Percentiles rank a stretch among this genome's conserved stretches.
Conservation (phyloP, 2,329 filamentous ascomycete genomes). For the Stachybotrys elegans region DNA sequence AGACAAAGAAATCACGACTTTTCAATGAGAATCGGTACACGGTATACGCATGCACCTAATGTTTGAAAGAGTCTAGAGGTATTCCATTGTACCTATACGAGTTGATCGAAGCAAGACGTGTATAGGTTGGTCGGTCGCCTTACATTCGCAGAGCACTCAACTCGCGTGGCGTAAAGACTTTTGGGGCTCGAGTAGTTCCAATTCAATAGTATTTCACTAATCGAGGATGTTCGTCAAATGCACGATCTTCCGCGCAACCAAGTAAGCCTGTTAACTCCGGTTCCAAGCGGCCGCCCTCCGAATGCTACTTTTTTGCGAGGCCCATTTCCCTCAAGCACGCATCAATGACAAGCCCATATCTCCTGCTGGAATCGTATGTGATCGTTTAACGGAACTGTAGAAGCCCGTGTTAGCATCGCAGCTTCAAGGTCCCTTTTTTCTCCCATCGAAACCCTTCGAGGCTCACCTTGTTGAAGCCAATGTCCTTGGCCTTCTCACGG, state of each 20-base stretch:
- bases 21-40: no score
- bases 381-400: constrained; percentile 33
- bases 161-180: no score
- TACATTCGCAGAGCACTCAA: no score
- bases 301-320: constrained; percentile 31
- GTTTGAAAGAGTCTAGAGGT: no score
- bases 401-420: background rate
- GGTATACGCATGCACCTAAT: no score
- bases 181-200: no score
- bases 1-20: no score
- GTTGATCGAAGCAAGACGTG: no score
- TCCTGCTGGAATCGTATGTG: constrained; percentile 13
- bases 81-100: no score
- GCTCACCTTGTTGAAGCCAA: constrained; percentile 67
- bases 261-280: constrained; percentile 41
- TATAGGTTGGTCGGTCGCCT: no score
- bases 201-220: constrained; percentile 40
- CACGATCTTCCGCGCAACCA: constrained; percentile 37
- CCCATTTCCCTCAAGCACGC: constrained; percentile 22
- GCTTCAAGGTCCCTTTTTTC: background rate
- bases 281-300: constrained; percentile 39
- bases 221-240: constrained; percentile 36
- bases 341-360: constrained; percentile 15
- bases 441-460: background rate
- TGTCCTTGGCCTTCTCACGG: constrained; percentile 68